Evolutionary conservation across 2,329 filamentous ascomycete species (phyloP), one percentile per base, ranked within the genome.

Genomic region (Penicillium digitatum): DNA sequence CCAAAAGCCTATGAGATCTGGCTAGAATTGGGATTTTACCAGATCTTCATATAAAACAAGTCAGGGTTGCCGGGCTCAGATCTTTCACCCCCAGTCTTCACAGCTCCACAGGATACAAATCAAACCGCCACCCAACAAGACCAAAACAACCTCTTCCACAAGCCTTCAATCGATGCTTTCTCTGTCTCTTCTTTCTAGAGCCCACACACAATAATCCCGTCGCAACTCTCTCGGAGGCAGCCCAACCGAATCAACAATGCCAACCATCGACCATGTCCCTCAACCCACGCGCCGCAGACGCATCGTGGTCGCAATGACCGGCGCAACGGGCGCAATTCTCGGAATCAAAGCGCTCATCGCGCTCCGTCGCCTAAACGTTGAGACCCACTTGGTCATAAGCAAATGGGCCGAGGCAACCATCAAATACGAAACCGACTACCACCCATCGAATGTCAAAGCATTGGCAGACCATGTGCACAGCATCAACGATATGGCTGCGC

Each of bases 261-360:
- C 38, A n/a, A 29, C 18, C 16, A 32, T 11, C 48, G 9, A 50
- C 9, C 29, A 43, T 27, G n/a, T 3, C 8, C 4, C 40, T 2
- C 22, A 38, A 12, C 29, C 26, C 26, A 22, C 38, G 1, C 32
- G 31, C 18, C 39, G 48, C 16, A 29, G 56, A n/a, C 59, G 69
- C 9, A 78, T 81, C 47, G 70, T 81, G 1, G 71, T 81, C 7
- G 79, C 72, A 20, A 76, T 82, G 40, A 81, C 79, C 1, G 79
- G 79, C 3, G 79, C 79, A 0, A 81, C 79, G 0, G 79, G 79
- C 3, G 70, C 78, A 1, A 62, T 72, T 2, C 67, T 76, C 7
- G 78, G 71, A 1, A 76, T 81, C 52, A 73, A 72, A 16, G 60
- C 74, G 0, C 74, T 81, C 4, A 64, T 70, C 8, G 65, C 69